Conservation (phyloP, 78 protist species). For the Cavenderia fasciculata region DNA sequence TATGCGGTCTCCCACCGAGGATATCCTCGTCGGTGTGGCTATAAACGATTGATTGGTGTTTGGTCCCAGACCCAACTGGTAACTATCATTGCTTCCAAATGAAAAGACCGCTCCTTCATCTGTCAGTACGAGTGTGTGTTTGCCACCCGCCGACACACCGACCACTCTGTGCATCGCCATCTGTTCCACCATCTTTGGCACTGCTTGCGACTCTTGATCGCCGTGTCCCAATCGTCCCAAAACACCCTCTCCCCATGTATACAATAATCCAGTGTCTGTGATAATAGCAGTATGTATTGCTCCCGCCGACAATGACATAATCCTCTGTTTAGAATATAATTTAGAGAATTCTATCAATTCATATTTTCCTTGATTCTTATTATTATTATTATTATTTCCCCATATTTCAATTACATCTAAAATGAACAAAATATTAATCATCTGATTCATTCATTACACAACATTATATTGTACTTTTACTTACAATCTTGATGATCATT, state of each 20-base stretch:
- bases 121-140: slow-evolving; percentile 28
- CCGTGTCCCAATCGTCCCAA: slow-evolving; percentile 66
- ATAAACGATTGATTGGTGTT: background rate
- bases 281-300: slow-evolving; percentile 44
- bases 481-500: background rate
- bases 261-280: slow-evolving; percentile 21
- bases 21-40: background rate
- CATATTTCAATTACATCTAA: slow-evolving; percentile 36
- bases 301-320: slow-evolving; percentile 15
- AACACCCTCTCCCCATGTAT: slow-evolving; percentile 57
- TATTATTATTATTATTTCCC: slow-evolving; percentile 31
- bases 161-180: background rate
- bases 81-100: slow-evolving; percentile 47
- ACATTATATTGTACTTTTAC: background rate
- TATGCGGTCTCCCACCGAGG: background rate
- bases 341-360: slow-evolving; percentile 20
- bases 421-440: background rate
- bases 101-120: background rate
- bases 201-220: background rate
- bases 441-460: background rate
- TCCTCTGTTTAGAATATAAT: slow-evolving; percentile 12
- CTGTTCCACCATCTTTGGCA: slow-evolving; percentile 7
- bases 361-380: background rate
- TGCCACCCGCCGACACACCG: slow-evolving; percentile 31
- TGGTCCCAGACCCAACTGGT: slow-evolving; percentile 39